These are phyloP conservation scores for Chlamydomonas sp. DNA, from an alignment of 139 green algal genomes.

Conservation along the genomic window DNA sequence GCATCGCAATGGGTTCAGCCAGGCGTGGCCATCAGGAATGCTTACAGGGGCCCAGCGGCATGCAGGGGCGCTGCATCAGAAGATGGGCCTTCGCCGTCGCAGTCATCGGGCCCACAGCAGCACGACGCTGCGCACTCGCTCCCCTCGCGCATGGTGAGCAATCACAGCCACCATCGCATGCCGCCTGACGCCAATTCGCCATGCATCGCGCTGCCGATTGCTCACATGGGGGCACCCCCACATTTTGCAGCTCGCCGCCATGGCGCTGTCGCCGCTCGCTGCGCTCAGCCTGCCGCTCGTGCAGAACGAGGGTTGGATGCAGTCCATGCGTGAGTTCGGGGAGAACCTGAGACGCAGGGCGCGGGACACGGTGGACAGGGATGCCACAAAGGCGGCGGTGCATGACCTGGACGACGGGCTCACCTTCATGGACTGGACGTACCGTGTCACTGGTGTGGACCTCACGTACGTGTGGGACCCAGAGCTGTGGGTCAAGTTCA, in stretches of 20 bases:
- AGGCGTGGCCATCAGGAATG: too few relatives aligned
- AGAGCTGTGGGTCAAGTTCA: conserved; percentile 46
- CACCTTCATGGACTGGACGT: conserved; percentile 54
- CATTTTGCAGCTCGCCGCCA: conserved; percentile 39
- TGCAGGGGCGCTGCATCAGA: too few relatives aligned
- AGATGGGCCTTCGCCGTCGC: too few relatives aligned
- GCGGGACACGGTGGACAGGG: neutral
- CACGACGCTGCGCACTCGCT: too few relatives aligned
- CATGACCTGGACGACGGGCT: conserved; percentile 22
- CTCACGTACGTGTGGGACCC: conserved; percentile 47
- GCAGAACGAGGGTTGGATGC: conserved; percentile 18
- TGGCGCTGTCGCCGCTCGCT: conserved; percentile 49
- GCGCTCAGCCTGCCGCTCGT: conserved; percentile 38
- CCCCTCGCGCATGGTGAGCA: too few relatives aligned
- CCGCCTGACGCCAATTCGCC: too few relatives aligned
- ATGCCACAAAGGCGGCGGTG: conserved; percentile 3
- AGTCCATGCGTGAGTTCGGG: conserved; percentile 15
- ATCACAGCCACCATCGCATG: too few relatives aligned
- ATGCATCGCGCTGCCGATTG: too few relatives aligned
- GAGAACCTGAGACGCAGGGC: neutral
- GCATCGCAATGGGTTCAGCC: too few relatives aligned
- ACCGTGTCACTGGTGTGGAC: conserved; percentile 29
- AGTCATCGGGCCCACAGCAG: too few relatives aligned
- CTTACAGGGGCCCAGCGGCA: too few relatives aligned
- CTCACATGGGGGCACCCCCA: too few relatives aligned